Evolutionary conservation across 1,139 yeast genomes (phyloP).

Genomic region (Taphrina communis): DNA sequence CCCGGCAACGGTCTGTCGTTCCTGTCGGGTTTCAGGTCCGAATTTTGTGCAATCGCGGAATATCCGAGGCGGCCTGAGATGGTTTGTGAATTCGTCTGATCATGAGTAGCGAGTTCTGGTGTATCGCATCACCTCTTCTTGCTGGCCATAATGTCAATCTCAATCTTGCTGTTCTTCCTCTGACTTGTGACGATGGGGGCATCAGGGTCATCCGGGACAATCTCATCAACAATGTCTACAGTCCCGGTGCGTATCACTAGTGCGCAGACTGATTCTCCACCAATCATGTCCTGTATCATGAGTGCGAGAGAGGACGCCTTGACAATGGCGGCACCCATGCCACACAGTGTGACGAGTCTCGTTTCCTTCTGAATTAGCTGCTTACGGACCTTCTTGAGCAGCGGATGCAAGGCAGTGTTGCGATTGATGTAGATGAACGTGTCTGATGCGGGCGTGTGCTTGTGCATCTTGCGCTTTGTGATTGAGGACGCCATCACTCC

Average conservation of each 20-base stretch:
- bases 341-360: slow-evolving; percentile 26
- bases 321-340: slow-evolving; percentile 37
- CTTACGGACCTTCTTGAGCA: slow-evolving; percentile 22
- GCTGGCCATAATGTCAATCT: slow-evolving; percentile 25
- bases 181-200: slow-evolving; percentile 6
- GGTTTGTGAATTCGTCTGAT: too few relatives aligned
- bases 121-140: not conserved
- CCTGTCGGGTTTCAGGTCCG: not conserved
- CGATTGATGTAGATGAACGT: slow-evolving; percentile 21
- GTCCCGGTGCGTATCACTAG: slow-evolving; percentile 26
- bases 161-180: slow-evolving; percentile 37
- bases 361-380: slow-evolving; percentile 19
- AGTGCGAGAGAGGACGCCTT: slow-evolving; percentile 31
- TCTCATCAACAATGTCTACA: slow-evolving; percentile 38
- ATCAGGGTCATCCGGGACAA: slow-evolving; percentile 34
- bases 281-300: slow-evolving; percentile 33
- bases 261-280: slow-evolving; percentile 9
- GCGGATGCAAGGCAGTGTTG: slow-evolving; percentile 22
- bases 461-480: slow-evolving; percentile 22
- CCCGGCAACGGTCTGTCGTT: not conserved
- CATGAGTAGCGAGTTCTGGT: too few relatives aligned
- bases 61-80: too few relatives aligned
- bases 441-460: slow-evolving; percentile 19
- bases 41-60: too few relatives aligned
- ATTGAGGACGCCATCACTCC: slow-evolving; percentile 1